Base-by-base conservation (phyloP, 768 basidiomycete genomes). In the Leccinellum albellum region DNA sequence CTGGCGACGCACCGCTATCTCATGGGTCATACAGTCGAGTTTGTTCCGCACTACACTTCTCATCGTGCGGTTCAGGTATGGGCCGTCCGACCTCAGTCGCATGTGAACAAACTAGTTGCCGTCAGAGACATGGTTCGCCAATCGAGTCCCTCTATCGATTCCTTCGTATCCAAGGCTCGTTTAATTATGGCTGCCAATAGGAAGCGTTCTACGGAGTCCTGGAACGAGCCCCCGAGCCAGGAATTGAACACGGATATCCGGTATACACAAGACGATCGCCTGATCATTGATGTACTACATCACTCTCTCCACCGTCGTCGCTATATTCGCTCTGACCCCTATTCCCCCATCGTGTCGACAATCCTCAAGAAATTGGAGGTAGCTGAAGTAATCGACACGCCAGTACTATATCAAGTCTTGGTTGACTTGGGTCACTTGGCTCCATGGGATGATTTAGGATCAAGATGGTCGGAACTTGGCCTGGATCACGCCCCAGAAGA, bases 361-460 rank as follows among this genome's bases (percentile, higher is more conserved):
- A 81, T 96, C 54, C 61, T 93, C 37, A 88, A 86, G 65, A 69
- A 72, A 47, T 65, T 92, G 24, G 74, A 77, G 20, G 65, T 78
- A 3, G 74, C 78, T 2, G 60, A 71, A 21, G 35, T 63, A 9
- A 60, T 68, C 20, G 66, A 70, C 24, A 57, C 61, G 5, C 65
- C 62, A 0, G 62, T 61, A 31, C 69, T 82, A 23, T 75, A 80
- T 61, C 73, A 72, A 56, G 70, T 87, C 21, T 75, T 97, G 33
- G 67, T 83, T 15, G 84, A 91, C 46, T 64, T 96, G 14, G 94
- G 96, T 7, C 79, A 86, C 7, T 66, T 90, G 21, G 79, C 88
- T 2, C 86, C 89, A 2, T 97, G 95, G 95, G 85, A 93, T 61
- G 87, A 94, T 62, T 59, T 83, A 29, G 72, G 74, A 6, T 77